These are phyloP conservation scores for Ophiostoma perfectum DNA, from an alignment of 2,329 filamentous ascomycete species.

Conservation along the genomic window DNA sequence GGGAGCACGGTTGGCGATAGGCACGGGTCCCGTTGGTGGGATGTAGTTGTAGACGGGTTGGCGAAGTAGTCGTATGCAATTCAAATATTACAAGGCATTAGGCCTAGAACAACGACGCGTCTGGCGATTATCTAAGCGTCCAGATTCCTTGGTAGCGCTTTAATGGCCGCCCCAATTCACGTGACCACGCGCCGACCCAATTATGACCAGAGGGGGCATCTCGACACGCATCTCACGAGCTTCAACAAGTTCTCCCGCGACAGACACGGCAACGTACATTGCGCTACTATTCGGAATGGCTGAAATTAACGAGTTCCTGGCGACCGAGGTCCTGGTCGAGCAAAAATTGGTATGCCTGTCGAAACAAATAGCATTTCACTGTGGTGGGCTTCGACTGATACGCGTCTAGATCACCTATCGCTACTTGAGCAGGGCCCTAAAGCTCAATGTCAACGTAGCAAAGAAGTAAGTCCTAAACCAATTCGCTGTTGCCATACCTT, in stretches of 20 bases:
- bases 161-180: conserved; percentile 20
- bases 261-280: not conserved
- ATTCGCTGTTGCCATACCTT: no score
- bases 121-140: not conserved
- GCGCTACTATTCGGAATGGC: conserved; percentile 39
- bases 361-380: no score
- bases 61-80: no score
- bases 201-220: conserved; percentile 7
- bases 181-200: conserved; percentile 25
- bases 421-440: conserved; percentile 71
- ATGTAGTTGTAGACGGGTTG: not conserved
- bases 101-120: not conserved
- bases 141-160: not conserved
- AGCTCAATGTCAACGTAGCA: conserved; percentile 77
- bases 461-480: conserved; percentile 64
- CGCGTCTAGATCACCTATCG: conserved; percentile 75
- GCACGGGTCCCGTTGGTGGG: not conserved
- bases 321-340: conserved; percentile 70
- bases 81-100: no score
- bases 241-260: not conserved
- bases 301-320: conserved; percentile 66
- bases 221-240: conserved; percentile 11
- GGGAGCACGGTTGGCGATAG: not conserved
- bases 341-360: conserved; percentile 57
- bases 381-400: conserved; percentile 23